Percentiles rank a stretch among this genome's conserved stretches.
Conservation (phyloP, 2,329 filamentous ascomycete species). For the Aspergillus pseudonomiae region DNA sequence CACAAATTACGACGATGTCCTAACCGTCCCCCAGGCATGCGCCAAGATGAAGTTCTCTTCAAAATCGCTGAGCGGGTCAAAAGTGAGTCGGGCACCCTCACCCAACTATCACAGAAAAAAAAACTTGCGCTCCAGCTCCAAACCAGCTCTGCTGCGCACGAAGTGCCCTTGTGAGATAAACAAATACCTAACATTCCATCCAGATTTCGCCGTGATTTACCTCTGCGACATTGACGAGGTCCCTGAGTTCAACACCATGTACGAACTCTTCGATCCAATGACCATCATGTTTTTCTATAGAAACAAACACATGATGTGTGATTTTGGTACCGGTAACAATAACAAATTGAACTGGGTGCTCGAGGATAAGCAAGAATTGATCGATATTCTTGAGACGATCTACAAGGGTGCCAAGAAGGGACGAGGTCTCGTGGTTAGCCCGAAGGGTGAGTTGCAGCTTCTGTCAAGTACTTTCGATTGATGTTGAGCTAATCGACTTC, state of each 20-base stretch:
- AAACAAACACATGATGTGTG: slow-evolving; percentile 92
- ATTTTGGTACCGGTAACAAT: slow-evolving; percentile 97
- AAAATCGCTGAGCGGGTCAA: slow-evolving; percentile 91
- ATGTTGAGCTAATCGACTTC: not conserved
- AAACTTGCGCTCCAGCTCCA: not conserved
- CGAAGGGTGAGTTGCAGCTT: slow-evolving; percentile 67
- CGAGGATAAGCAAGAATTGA: slow-evolving; percentile 97
- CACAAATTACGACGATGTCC: slow-evolving; percentile 3
- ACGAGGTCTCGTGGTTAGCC: slow-evolving; percentile 90
- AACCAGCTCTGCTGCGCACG: not conserved
- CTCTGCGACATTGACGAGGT: slow-evolving; percentile 91
- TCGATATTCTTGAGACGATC: slow-evolving; percentile 97
- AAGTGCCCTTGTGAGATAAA: slow-evolving; percentile 50
- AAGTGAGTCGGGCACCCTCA: slow-evolving; percentile 46
- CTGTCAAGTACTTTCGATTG: not conserved
- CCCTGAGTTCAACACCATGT: slow-evolving; percentile 95
- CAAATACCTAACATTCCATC: not conserved
- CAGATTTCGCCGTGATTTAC: slow-evolving; percentile 67
- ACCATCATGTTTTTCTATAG: slow-evolving; percentile 71
- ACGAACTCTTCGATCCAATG: slow-evolving; percentile 83
- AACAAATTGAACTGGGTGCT: slow-evolving; percentile 97
- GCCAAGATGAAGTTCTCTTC: slow-evolving; percentile 91
- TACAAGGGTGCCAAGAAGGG: slow-evolving; percentile 99
- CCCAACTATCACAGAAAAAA: not conserved
- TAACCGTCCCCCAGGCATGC: slow-evolving; percentile 56